Evolutionary conservation across 2,329 filamentous ascomycete genomes (phyloP).

Genomic region (Cytospora mali): DNA sequence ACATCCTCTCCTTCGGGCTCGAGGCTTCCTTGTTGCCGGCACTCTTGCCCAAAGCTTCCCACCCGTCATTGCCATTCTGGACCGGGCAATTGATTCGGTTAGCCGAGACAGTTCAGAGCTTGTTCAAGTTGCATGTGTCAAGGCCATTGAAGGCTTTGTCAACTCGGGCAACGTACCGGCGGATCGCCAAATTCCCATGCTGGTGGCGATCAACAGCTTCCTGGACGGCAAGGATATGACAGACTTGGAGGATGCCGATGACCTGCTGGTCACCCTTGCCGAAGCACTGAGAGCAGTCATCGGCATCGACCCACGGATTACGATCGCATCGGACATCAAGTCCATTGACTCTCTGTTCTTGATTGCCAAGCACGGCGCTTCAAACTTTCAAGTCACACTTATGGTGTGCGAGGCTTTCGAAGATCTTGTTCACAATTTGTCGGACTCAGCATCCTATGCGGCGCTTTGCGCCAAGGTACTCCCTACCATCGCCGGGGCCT

Average conservation of each 20-base stretch:
- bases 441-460: slow-evolving; percentile 70
- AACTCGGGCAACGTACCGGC: slow-evolving; percentile 52
- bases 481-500: slow-evolving; percentile 83
- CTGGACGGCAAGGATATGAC: slow-evolving; percentile 77
- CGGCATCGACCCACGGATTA: slow-evolving; percentile 73
- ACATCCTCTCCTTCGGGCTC: slow-evolving; percentile 77
- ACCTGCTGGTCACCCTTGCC: slow-evolving; percentile 86
- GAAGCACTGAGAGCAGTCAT: slow-evolving; percentile 86
- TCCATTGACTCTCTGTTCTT: slow-evolving; percentile 85
- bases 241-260: slow-evolving; percentile 86
- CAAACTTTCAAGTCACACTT: slow-evolving; percentile 88
- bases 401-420: slow-evolving; percentile 91
- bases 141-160: slow-evolving; percentile 73
- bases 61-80: slow-evolving; percentile 66
- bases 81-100: slow-evolving; percentile 75
- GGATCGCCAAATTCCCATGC: slow-evolving; percentile 63
- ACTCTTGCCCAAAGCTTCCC: slow-evolving; percentile 71
- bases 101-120: slow-evolving; percentile 78
- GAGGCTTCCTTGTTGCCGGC: slow-evolving; percentile 85
- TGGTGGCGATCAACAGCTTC: slow-evolving; percentile 70
- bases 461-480: slow-evolving; percentile 83
- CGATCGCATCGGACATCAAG: slow-evolving; percentile 70
- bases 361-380: slow-evolving; percentile 83
- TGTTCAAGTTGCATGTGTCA: slow-evolving; percentile 89
- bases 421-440: slow-evolving; percentile 73